Evolutionary conservation across 371 early-diverging fungal genomes (phyloP), one percentile per base, ranked within the genome.

Genomic region (Zancudomyces culisetae): DNA sequence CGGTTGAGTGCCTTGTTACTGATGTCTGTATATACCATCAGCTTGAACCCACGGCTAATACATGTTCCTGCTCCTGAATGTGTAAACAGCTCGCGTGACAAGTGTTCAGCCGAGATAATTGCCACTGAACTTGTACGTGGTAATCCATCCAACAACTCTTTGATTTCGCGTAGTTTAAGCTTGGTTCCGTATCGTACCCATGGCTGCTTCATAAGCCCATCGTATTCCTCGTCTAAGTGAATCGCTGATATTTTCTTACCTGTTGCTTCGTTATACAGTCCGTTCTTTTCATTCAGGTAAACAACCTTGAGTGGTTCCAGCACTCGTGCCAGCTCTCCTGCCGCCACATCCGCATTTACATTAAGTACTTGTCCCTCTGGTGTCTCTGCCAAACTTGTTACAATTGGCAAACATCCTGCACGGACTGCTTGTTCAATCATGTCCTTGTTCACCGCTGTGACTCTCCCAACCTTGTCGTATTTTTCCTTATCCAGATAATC

Each of bases 281-380:
- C 92, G 45, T 90, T 88, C 77, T 91, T 91, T 63, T 93, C 92
- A 66, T 90, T 96, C 63, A 96, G 60, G 55, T 86, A 94, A 0
- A 96, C 85, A 46, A 92, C 88, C 73, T 94, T 96, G 35, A 96
- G 73, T 10, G 94, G 97, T 74, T 96, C 90, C 27, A 96, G 64
- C 1, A 87, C 97, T 27, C 85, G 80, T 19, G 94, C 94, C 46
- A 96, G 72, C 66, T 94, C 95, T 45, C 90, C 90, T 19, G 94
- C 94, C 19, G 94, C 97, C 13, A 91, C 85, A 68, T 96, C 97
- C 27, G 97, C 97, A 66, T 96, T 96, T 49, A 94, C 93, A 46
- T 96, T 96, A 60, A 96, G 70, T 54, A 92, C 89, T 70, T 96
- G 97, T 48, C 97, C 94, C 29, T 78, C 76, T 27, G 85, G 84